Conservation (phyloP, 768 basidiomycete genomes). For the Auriculariales sp. region DNA sequence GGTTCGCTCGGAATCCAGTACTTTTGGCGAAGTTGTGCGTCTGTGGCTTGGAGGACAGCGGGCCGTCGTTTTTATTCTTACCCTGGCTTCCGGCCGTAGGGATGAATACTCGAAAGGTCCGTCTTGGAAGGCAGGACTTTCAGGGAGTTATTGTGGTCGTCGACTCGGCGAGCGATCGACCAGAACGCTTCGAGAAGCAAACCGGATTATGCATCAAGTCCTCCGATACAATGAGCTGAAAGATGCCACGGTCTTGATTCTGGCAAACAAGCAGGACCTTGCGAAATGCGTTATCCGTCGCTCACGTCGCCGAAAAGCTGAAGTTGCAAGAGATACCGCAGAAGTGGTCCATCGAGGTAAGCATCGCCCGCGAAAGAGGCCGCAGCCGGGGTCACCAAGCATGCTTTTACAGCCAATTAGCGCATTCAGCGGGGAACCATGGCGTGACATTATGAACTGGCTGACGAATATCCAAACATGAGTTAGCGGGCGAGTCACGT, state of each 20-base stretch:
- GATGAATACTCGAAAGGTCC: conserved; percentile 57
- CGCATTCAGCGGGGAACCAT: conserved; percentile 94
- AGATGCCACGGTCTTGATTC: conserved; percentile 94
- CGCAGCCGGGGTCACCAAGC: conserved; percentile 5
- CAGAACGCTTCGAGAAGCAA: conserved; percentile 36
- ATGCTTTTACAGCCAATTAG: conserved; percentile 79
- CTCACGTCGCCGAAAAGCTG: conserved; percentile 98
- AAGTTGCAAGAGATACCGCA: conserved; percentile 92
- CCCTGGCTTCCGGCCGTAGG: conserved; percentile 8
- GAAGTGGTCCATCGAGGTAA: conserved; percentile 95
- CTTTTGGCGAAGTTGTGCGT: conserved; percentile 60
- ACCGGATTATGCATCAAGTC: conserved; percentile 30
- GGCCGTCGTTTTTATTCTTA: conserved; percentile 1
- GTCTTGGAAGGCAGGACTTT: no score
- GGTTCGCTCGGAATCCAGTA: conserved; percentile 36
- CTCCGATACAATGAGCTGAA: conserved; percentile 48
- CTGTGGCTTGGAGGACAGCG: no score
- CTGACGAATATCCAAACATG: no score
- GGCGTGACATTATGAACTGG: conserved; percentile 98
- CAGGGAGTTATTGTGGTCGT: conserved; percentile 56
- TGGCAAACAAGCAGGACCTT: conserved; percentile 99
- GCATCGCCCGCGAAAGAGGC: not conserved
- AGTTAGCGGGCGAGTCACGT: no score
- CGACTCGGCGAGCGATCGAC: conserved; percentile 40
- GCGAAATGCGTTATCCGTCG: conserved; percentile 99